Base-by-base conservation (phyloP, 768 basidiomycete species). In the Rickenella mellea region DNA sequence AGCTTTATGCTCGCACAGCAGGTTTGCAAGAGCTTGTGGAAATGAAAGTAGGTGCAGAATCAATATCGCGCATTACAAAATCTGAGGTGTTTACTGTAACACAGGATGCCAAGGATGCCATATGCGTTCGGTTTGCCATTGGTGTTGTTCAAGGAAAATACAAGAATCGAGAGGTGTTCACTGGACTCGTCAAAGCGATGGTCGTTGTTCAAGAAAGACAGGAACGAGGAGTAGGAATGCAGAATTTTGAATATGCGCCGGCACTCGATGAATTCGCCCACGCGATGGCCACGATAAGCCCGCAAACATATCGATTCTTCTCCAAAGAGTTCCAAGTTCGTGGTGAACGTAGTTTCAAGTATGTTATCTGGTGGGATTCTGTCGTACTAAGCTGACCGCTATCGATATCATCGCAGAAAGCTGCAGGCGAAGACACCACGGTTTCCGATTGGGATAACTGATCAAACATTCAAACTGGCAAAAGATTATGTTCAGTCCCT, bases 171-270 rank as follows among this genome's bases (percentile, higher is more conserved):
- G 31, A 43, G 0, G 60, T 62, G 7, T 59, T 66, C 38, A 27
- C 47, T 6, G 61, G 55, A 1, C 40, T 66, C 0, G 35, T 67
- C 0, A 35, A 59, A 14, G 67, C 61, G 1, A 53, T 65, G 40
- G 55, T 60, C 0, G 21, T 35, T 0, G 43, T 49, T 6, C 14
- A 28, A 0, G 64, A 66, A 10, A 39, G 51, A 1, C 47, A 61
- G 17, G 51, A 51, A 2, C 49, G 54, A 0, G 63, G 62, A 0
- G 51, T 56, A 1, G 63, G 62, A 0, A 50, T 52, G 44, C 63
- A 63, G 39, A 67, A 67, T 37, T 62, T 66, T 47, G 40, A 46
- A 4, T 66, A 65, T 44, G 39, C 57, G 1, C 61, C 62, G 2
- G 56, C 46, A 0, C 56, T 51, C 25, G 53, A 59, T 5, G 60